Base-by-base conservation (phyloP, 176 grass and related monocot species). In the Dendrocalamus sinicus region DNA sequence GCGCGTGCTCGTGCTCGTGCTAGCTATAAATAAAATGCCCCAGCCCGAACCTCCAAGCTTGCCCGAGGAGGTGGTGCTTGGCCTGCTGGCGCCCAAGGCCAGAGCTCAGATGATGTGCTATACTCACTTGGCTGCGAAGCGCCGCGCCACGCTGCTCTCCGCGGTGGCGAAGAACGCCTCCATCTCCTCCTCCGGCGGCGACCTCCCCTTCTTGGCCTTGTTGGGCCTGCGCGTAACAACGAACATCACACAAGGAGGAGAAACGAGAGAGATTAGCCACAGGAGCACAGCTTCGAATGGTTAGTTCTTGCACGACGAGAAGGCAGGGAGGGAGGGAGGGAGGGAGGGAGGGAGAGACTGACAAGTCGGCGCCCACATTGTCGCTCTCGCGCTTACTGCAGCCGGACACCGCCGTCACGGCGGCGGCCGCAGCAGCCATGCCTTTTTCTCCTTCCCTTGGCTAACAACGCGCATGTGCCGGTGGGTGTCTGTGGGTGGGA, bases 41-140 rank as follows among this genome's bases (percentile, higher is more conserved):
- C 22, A 30, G 7, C 39, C 50, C 51, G 39, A 26, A 3, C 32
- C 41, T 81, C 66, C 0, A 9, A 41, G 65, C 50, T 26, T 48
- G 14, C 30, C 78, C 45, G 11, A 67, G 2, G 24, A 50, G 51
- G 3, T 12, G 51, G 24, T 0, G 26, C 32, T 35, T 3, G 32
- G 32, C 32, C 32, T 35, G 32, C n/a, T 12, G 23, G 60, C 9
- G 58, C 58, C 22, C 9, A 61, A 48, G 22, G 30, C 35, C 32
- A 60, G 75, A 79, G 81, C 47, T 73, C 35, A 15, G 53, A 19
- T 6, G 60, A 14, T 9, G 13, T 46, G 16, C 17, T 70, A 1
- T 78, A 83, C 89, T 91, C 84, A 91, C 89, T 84, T 87, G 68
- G 51, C 75, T 9, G 74, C 80, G 85, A 91, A 91, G 74, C 89